A percentile compares a stretch with the other conserved stretches of the same genome.
phyloP scores from a whole-genome alignment of 2,329 filamentous ascomycete genomes.

The Sporothrix brasiliensis region DNA sequence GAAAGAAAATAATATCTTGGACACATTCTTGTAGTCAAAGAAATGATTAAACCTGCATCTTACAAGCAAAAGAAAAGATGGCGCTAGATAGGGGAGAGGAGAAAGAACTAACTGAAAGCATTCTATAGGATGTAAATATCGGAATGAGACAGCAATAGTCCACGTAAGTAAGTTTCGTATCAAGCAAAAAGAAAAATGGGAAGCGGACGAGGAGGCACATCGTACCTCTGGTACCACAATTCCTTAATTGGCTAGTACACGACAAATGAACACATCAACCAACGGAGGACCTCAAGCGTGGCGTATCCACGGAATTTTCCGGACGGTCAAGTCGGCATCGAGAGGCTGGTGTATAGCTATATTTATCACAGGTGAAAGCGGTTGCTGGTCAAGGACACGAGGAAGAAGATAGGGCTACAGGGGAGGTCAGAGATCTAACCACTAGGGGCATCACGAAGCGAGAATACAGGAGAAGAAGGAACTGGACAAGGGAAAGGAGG shows the following conservation, averaged over 20 bases:
- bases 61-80: background rate
- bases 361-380: background rate
- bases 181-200: background rate
- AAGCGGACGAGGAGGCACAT: background rate
- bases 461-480: background rate
- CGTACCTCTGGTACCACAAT: background rate
- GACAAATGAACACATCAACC: background rate
- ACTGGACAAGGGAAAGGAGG: background rate
- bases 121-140: background rate
- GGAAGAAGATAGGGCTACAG: background rate
- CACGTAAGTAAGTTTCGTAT: background rate
- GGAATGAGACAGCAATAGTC: background rate
- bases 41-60: too few relatives aligned
- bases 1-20: slow-evolving; percentile 15
- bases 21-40: background rate
- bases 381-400: background rate
- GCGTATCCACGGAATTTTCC: background rate
- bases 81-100: background rate
- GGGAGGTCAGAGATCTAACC: background rate
- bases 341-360: background rate
- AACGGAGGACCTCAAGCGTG: background rate
- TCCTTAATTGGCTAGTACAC: background rate
- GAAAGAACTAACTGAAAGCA: background rate
- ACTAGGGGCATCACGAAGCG: background rate
- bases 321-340: background rate